Conservation (phyloP, 176 grass and related monocot species). For the Eremochloa ophiuroides region DNA sequence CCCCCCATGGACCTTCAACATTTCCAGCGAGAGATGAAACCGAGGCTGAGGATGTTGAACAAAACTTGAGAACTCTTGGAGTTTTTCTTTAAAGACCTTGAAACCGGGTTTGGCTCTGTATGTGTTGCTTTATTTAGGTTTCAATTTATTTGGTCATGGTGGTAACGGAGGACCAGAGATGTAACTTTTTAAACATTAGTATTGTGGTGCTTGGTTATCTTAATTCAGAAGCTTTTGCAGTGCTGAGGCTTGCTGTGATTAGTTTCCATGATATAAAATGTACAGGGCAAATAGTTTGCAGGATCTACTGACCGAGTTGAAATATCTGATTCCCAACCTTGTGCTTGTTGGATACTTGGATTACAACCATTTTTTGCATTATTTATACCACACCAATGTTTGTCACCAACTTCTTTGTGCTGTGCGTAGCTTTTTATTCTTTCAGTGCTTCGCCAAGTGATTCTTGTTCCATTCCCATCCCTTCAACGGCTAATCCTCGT, state of each 20-base stretch:
- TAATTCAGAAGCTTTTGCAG: neutral
- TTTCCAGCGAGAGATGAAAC: constrained; percentile 5
- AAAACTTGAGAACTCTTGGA: neutral
- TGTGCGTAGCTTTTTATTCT: no score
- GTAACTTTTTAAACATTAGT: neutral
- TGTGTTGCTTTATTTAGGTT: neutral
- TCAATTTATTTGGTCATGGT: neutral
- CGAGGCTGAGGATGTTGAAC: constrained; percentile 11
- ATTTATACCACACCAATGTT: neutral
- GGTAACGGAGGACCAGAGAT: neutral
- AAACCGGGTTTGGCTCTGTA: neutral
- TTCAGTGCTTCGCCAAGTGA: no score
- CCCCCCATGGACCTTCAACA: no score
- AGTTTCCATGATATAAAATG: neutral
- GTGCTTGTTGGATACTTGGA: neutral
- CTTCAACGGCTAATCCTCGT: no score
- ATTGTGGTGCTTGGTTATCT: neutral
- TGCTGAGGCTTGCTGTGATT: neutral
- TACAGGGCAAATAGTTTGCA: neutral
- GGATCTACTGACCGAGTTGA: neutral
- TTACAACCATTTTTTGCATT: neutral
- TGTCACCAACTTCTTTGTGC: neutral
- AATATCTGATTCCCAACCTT: neutral
- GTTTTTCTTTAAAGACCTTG: neutral
- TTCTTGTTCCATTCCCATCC: no score